These are phyloP conservation scores for Cairneyella variabilis DNA, from an alignment of 495 filamentous ascomycete species.

Conservation along the genomic window DNA sequence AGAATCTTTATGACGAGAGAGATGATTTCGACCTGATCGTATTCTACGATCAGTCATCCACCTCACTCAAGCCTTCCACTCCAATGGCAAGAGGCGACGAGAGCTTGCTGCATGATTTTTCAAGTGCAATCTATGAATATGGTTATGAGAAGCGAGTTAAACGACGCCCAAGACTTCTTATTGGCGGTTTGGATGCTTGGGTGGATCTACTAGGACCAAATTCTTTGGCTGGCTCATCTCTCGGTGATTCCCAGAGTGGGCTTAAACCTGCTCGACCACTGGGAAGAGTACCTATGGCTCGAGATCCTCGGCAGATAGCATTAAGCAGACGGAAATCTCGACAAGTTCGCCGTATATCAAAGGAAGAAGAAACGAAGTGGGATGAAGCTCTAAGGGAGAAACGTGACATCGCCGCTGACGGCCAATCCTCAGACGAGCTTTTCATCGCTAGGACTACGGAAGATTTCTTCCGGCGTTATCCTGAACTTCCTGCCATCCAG, in stretches of 20 bases:
- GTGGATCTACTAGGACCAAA: slow-evolving; percentile 68
- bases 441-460: slow-evolving; percentile 50
- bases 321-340: slow-evolving; percentile 32
- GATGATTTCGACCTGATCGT: slow-evolving; percentile 83
- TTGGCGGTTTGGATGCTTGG: slow-evolving; percentile 85
- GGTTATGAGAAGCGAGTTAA: slow-evolving; percentile 66
- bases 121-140: slow-evolving; percentile 78
- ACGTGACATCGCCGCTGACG: slow-evolving; percentile 6
- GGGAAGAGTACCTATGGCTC: slow-evolving; percentile 28
- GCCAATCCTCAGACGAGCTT: slow-evolving; percentile 23
- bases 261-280: slow-evolving; percentile 23
- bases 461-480: slow-evolving; percentile 80
- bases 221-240: slow-evolving; percentile 46
- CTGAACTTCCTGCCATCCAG: slow-evolving; percentile 62
- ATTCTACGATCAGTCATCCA: slow-evolving; percentile 76
- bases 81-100: slow-evolving; percentile 42
- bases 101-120: slow-evolving; percentile 62
- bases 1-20: slow-evolving; percentile 66
- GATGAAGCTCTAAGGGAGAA: slow-evolving; percentile 35
- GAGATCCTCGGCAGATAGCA: slow-evolving; percentile 33
- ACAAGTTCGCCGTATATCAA: slow-evolving; percentile 24
- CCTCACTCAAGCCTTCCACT: slow-evolving; percentile 42
- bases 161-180: slow-evolving; percentile 67
- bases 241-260: slow-evolving; percentile 1
- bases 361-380: slow-evolving; percentile 41